phyloP scores from a whole-genome alignment of 192 early-diverging fungal genomes.

The Linnemannia elongata region DNA sequence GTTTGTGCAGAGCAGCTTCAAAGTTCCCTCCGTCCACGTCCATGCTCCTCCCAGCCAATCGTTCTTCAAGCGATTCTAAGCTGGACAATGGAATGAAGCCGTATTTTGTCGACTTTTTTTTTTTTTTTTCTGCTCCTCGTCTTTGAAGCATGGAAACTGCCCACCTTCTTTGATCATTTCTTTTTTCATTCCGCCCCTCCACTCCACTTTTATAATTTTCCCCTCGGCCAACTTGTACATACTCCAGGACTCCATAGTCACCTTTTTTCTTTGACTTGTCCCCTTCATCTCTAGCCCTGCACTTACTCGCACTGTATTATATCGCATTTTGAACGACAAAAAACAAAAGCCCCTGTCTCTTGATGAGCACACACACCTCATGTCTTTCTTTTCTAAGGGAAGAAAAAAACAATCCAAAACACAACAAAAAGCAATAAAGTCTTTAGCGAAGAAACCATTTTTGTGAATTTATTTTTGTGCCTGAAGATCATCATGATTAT shows the following conservation, averaged over 20 bases:
- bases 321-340: not conserved
- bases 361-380: not conserved
- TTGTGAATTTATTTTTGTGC: too few species aligned
- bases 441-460: not conserved
- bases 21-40: not conserved
- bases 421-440: not conserved
- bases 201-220: not conserved
- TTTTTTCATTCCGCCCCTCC: not conserved
- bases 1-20: conserved; percentile 44
- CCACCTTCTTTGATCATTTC: not conserved
- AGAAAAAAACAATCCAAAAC: not conserved
- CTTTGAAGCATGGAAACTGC: too few species aligned
- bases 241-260: not conserved
- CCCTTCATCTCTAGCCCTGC: not conserved
- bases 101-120: too few species aligned
- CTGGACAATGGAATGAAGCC: not conserved
- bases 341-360: not conserved
- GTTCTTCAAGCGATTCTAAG: not conserved
- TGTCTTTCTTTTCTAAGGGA: not conserved
- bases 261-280: too few species aligned
- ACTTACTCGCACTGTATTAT: not conserved
- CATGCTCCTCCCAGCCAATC: not conserved
- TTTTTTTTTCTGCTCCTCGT: not conserved
- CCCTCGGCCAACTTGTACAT: not conserved
- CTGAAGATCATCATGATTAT: not conserved